Conservation (phyloP, 2,329 filamentous ascomycete genomes). For the Blumeriella jaapii region DNA sequence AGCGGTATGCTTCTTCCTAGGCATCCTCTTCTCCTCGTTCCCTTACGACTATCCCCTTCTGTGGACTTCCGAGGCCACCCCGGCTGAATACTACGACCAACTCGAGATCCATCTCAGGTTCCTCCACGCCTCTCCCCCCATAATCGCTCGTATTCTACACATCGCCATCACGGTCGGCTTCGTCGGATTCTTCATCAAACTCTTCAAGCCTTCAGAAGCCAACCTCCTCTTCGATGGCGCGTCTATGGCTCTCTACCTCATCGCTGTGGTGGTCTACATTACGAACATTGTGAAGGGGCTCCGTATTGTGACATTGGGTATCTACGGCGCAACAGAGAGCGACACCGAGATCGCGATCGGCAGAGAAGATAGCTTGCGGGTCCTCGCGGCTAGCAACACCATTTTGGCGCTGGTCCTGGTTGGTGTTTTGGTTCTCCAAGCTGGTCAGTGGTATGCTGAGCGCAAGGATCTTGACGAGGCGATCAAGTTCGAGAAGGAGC, state of each 20-base stretch:
- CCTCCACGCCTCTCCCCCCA: conserved; percentile 79
- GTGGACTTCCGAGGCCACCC: conserved; percentile 58
- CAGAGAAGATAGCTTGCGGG: conserved; percentile 80
- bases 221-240: conserved; percentile 91
- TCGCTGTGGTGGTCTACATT: conserved; percentile 85
- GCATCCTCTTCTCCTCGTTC: conserved; percentile 91
- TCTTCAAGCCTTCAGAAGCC: conserved; percentile 85
- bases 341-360: conserved; percentile 54
- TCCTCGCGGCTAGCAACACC: conserved; percentile 88
- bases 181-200: conserved; percentile 81
- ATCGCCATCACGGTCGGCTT: conserved; percentile 84
- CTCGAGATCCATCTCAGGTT: conserved; percentile 86
- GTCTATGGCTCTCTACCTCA: conserved; percentile 61
- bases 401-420: conserved; percentile 88
- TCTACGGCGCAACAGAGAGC: conserved; percentile 33
- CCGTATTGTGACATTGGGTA: conserved; percentile 64
- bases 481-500: conserved; percentile 47
- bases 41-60: conserved; percentile 91
- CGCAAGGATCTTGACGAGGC: conserved; percentile 78
- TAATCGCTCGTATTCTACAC: conserved; percentile 88
- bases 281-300: conserved; percentile 95
- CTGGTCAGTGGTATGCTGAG: conserved; percentile 97
- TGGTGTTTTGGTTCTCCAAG: conserved; percentile 85
- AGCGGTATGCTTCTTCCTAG: conserved; percentile 95
- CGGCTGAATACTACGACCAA: conserved; percentile 63